Evolutionary conservation across 148 eudicot species (phyloP), one percentile per base, ranked within the genome.

Genomic region (Chenopodium quinoa): DNA sequence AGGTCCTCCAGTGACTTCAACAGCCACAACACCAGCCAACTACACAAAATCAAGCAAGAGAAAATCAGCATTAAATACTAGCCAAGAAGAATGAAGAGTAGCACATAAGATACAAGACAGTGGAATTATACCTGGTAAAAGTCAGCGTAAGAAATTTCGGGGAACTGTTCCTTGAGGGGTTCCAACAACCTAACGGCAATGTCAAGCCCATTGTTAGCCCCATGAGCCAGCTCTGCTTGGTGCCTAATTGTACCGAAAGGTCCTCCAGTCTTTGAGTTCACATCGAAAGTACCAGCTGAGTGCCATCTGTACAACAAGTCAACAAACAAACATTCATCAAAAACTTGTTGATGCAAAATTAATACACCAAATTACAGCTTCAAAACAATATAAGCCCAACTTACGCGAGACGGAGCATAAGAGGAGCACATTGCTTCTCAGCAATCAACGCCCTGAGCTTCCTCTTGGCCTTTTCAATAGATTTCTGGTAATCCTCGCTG

Each of bases 11-110:
- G 98, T 92, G 44, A 95, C 79, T 74, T 95, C 96, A 77, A 95
- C 98, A 80, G 96, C 98, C 79, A 95, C 98, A 83, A 93, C 96
- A 71, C 98, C 97, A 83, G 97, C 97, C 83, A 92, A 86, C 97
- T 92, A 75, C 66, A 84, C 81, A 78, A 85, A 50, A 85, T 72
- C 50, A 78, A 82, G 2, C 37, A 78, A 8, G 4, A 2, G 56
- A 17, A 31, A 32, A 3, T 63, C 11, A 58, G 50, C 37, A 56
- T n/a, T 1, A 52, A 29, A 17, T 4, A 63, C 4, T 23, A 52
- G 0, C 4, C 54, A 67, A 63, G 8, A 23, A 56, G 25, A 23
- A 3, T 16, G 78, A 37, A 23, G 17, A 0, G 23, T 9, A 62
- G 66, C 9, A 9, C 25, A 62, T 62, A 22, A 5, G 25, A 62